Conservation (phyloP, 2,329 filamentous ascomycete genomes). For the Colletotrichum sp. region DNA sequence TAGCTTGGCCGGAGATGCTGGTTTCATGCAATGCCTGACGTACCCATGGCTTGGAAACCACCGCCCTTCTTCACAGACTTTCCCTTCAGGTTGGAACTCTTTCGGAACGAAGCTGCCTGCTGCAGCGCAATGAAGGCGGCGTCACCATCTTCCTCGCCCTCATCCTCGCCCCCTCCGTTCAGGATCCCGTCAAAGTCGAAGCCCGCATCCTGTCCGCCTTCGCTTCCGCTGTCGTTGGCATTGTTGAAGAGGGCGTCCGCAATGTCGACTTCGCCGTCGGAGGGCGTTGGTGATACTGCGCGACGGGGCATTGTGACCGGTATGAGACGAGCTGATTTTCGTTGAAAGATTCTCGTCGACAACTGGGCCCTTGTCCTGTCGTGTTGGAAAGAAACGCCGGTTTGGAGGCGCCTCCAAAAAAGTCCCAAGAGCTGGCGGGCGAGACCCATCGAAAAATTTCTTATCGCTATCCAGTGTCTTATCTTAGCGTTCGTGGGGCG, state of each 20-base stretch:
- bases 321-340: background rate
- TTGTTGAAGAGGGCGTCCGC: constrained; percentile 73
- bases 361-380: background rate
- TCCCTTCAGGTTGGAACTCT: constrained; percentile 80
- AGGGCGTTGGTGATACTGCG: constrained; percentile 79
- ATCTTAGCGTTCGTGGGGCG: constrained; percentile 17
- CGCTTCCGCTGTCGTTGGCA: constrained; percentile 41
- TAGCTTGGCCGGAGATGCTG: background rate
- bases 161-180: constrained; percentile 57
- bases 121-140: constrained; percentile 89
- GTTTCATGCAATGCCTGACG: constrained; percentile 21
- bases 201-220: constrained; percentile 45
- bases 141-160: constrained; percentile 70
- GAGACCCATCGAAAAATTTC: constrained; percentile 18
- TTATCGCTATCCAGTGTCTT: constrained; percentile 16
- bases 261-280: constrained; percentile 93
- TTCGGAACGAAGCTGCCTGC: constrained; percentile 87
- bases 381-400: background rate
- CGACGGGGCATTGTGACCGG: constrained; percentile 68
- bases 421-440: background rate
- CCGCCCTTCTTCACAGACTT: constrained; percentile 92
- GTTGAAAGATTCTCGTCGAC: background rate
- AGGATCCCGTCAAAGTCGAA: constrained; percentile 64
- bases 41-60: constrained; percentile 94
- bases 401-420: background rate